These are phyloP conservation scores for Trichoderma cornu-damae DNA, from an alignment of 2,329 filamentous ascomycete species.

Conservation along the genomic window DNA sequence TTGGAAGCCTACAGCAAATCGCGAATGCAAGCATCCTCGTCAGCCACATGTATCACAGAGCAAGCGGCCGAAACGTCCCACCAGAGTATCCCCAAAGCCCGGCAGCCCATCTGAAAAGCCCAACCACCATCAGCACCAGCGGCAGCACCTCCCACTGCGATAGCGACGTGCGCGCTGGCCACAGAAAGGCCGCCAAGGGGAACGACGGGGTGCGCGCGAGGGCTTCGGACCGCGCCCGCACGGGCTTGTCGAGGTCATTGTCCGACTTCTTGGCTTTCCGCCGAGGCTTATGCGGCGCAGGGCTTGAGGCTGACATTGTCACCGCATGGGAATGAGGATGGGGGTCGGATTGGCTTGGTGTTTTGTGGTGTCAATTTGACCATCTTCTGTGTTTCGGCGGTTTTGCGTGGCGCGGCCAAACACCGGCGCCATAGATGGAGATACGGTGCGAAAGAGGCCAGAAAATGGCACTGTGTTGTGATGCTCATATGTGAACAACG, in stretches of 20 bases:
- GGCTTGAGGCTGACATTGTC: conserved; percentile 45
- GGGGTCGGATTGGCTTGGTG: conserved; percentile 8
- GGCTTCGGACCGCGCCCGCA: conserved; percentile 35
- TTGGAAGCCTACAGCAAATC: conserved; percentile 58
- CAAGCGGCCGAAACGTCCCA: conserved; percentile 34
- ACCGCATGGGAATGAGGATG: conserved; percentile 19
- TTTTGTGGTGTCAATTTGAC: no score
- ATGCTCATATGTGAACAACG: neutral
- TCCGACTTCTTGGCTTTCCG: conserved; percentile 51
- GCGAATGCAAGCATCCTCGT: neutral
- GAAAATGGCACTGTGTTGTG: neutral
- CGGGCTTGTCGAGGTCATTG: conserved; percentile 36
- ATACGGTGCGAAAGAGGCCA: neutral
- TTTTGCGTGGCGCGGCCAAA: conserved; percentile 20
- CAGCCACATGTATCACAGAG: neutral
- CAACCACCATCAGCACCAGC: conserved; percentile 80
- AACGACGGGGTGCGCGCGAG: conserved; percentile 65
- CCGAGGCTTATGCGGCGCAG: conserved; percentile 55
- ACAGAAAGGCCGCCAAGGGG: conserved; percentile 88
- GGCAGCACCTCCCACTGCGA: conserved; percentile 93
- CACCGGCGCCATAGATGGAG: conserved; percentile 19
- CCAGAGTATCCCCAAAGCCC: conserved; percentile 95
- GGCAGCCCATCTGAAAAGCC: conserved; percentile 87
- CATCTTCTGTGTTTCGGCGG: neutral
- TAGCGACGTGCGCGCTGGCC: conserved; percentile 76